Evolutionary conservation across 768 basidiomycete species (phyloP), one percentile per base, ranked within the genome.

Genomic region (Rhizopogon vulgaris): DNA sequence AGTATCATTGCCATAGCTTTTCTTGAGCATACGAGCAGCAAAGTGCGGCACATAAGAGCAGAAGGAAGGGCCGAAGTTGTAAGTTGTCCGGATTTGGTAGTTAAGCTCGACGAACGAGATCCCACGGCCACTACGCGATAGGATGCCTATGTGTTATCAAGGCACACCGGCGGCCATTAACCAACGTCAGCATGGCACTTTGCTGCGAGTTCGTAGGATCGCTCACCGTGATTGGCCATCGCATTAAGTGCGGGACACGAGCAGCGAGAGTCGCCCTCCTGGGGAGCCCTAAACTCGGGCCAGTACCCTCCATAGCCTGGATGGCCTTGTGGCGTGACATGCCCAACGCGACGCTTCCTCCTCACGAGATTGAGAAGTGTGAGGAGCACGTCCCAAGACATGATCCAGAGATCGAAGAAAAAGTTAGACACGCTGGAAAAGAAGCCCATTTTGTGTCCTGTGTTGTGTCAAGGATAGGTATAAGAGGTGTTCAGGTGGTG

Each of bases 181-280:
- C 6, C 15, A 1, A n/a, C n/a, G n/a, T 17, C 3, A 38, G 37
- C 15, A 15, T 37, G 7, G 7, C 6, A 7, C n/a, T 38, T n/a
- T 14, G 8, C 6, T 38, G 3, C 4, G 15, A 38, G 15, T 7
- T 12, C 7, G 6, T 30, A 15, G 5, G 10, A n/a, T 14, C 54
- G 41, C 59, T 18, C 38, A 89, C 89, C 90, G 54, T 91, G 89
- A 63, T 91, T 91, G 6, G 89, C 87, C 79, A 92, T 72, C 0
- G 86, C 84, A 57, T 92, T 91, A 53, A 91, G 63, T 11, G 78
- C 87, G 1, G 88, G 88, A 56, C 88, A 90, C 1, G 83, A 78
- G 55, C 79, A 79, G 2, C 89, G 73, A 59, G 87, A 88, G 57
- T 90, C 87, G 1, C 78, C 79, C 9, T 80, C 74, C 51, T 65